Base-by-base conservation (phyloP, 1,139 yeast genomes). In the Zygoascus meyerae region DNA sequence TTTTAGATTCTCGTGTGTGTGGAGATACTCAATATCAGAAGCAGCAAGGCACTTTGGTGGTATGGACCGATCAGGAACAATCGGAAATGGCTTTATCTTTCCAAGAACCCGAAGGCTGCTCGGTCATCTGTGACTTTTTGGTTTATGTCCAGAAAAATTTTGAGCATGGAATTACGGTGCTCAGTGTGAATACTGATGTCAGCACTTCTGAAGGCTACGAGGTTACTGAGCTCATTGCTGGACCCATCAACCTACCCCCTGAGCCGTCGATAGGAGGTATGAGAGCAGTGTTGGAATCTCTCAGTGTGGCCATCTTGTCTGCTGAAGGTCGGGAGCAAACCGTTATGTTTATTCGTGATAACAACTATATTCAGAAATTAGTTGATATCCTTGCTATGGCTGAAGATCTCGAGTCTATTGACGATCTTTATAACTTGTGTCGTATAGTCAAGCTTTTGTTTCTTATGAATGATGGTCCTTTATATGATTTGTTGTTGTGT, bases 31-130 rank as follows among this genome's bases (percentile, higher is more conserved):
- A 86, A 58, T 90, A 85, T 62, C 97, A 90, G 63, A 75, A 95
- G 58, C 97, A 90, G 61, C 97, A 92, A 62, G 97, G 89, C 53
- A 89, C 97, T 0, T 70, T 92, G 44, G 86, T 92, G 16, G 96
- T 92, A 16, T 92, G 98, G 97, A 86, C 95, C 5, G 95, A 87
- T 60, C 65, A 72, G 7, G 73, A 77, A 16, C 92, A 92, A 2
- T 78, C 77, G 49, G 96, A 89, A 63, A 77, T 89, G 55, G 97
- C 97, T 4, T 71, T 92, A 37, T 85, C 95, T 45, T 92, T 92
- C 65, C 97, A 92, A 63, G 97, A 89, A 60, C 80, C 86, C 35
- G 86, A 83, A 45, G 97, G 97, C 0, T 92, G 98, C 64, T 78
- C 86, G 12, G 78, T 81, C 12, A 64, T 90, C 42, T 87, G 96